Base-by-base conservation (phyloP, 495 filamentous ascomycete species). In the Aspergillus ostianus region DNA sequence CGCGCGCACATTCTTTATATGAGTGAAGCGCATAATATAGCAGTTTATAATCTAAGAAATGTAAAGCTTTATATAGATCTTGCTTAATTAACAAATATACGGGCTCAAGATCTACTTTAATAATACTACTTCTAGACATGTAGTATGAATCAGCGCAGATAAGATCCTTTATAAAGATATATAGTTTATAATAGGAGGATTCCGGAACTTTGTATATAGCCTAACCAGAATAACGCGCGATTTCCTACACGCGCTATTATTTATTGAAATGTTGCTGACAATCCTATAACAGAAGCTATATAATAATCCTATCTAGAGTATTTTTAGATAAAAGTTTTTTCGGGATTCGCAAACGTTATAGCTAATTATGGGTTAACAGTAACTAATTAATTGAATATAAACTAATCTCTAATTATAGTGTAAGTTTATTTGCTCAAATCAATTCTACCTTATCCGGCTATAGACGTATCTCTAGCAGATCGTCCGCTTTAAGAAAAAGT, bases 121-220 rank as follows among this genome's bases (percentile, higher is more conserved):
- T 21, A 50, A 2, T 20, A 50, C 47, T 10, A 6, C 18, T 7
- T 19, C 47, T 9, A 19, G 47, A 6, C 18, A 49, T 49, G 18
- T 49, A 6, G 47, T 19, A 8, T 49, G 47, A 19, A 49, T 49
- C 9, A 19, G 47, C 6, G 18, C 47, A 6, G 47, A 49, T 19
- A 19, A 49, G 18, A 49, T 49, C 47, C 18, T 49, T 13, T 49
- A 49, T 19, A 49, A 49, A 19, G 47, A 19, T 19, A 49, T 49
- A 13, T 6, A 19, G 8, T 49, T 49, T 19, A 49, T 19, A 6
- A 49, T 49, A 19, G 47, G 47, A 6, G 47, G 47, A 6, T 49
- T 49, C 21, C 47, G 47, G 8, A 19, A 19, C 9, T 49, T 49
- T 19, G 47, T 49, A 9, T 45, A 45, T 45, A n/a, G 41, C 9